Base-by-base conservation (phyloP, 176 grass and related monocot species). In the Phragmites australis region DNA sequence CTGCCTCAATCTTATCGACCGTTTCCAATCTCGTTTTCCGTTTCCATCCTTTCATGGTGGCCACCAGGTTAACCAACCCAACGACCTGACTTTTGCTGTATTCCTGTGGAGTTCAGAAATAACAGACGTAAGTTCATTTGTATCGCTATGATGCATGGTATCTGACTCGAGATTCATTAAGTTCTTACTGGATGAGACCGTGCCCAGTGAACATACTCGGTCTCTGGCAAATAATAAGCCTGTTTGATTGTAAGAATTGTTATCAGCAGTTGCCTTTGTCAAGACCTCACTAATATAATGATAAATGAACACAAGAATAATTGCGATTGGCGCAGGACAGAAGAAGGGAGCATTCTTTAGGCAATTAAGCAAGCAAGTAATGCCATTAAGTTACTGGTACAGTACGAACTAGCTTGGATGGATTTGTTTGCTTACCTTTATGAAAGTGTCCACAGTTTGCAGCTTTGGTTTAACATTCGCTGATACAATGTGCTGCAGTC, bases 181-280 rank as follows among this genome's bases (percentile, higher is more conserved):
- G 51, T 61, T 71, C 84, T 80, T 96, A 99, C 97, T 29, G 88
- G 93, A 96, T 99, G 97, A 86, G 88, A 76, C 22, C 97, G 88
- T 66, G 97, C 88, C 97, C 97, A 99, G 75, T 99, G 90, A 53
- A 96, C 93, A 68, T 99, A 96, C 87, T 96, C 93, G 0, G 97
- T 99, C 92, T 99, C 93, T 1, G 97, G 93, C 60, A 99, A 84
- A 79, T 99, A 96, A 79, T 91, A 99, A 56, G 97, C 93, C 97
- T 93, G 90, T 87, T 92, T 81, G 21, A 83, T 74, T 18, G 15
- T 32, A 70, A 78, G 19, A 77, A 26, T 30, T 40, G 53, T 69
- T 78, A 83, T 72, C 34, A 68, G 11, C 54, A 81, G 76, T 41
- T 3, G 12, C 12, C 57, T 73, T 73, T 75, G 19, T 74, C 87